Conservation (phyloP, 805 yeast genomes). For the Yarrowia deformans region DNA sequence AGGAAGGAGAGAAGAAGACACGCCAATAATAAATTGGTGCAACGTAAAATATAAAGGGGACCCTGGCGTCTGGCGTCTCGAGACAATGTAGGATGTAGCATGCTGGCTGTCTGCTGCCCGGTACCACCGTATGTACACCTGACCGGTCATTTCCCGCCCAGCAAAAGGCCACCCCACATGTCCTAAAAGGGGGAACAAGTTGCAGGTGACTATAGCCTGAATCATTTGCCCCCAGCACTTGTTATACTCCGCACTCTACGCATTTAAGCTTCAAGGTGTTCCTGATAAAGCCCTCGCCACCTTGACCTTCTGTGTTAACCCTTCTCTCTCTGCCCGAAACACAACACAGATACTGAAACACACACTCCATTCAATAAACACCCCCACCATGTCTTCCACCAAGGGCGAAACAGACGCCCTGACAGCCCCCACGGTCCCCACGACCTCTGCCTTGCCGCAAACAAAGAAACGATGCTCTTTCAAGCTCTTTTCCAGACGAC, state of each 20-base stretch:
- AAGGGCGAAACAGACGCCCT: background rate
- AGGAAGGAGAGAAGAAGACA: background rate
- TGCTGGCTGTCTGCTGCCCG: no score
- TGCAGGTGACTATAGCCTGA: conserved; percentile 14
- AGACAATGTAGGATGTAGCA: background rate
- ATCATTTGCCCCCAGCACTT: background rate
- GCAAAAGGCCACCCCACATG: background rate
- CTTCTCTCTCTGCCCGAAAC: background rate
- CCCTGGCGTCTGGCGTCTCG: background rate
- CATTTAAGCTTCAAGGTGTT: background rate
- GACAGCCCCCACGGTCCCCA: background rate
- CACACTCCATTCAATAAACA: background rate
- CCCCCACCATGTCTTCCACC: conserved; percentile 1
- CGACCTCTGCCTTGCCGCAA: background rate
- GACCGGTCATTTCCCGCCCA: conserved; percentile 1
- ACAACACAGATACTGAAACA: background rate
- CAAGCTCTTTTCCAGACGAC: background rate
- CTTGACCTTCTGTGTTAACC: background rate
- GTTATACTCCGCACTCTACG: background rate
- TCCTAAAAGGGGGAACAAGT: background rate
- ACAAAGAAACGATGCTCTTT: background rate
- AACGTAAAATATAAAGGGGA: background rate
- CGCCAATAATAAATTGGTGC: background rate
- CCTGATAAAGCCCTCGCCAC: conserved; percentile 27
- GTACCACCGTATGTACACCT: background rate